Conservation (phyloP, 345 rosid species). For the Rhodamnia argentea region DNA sequence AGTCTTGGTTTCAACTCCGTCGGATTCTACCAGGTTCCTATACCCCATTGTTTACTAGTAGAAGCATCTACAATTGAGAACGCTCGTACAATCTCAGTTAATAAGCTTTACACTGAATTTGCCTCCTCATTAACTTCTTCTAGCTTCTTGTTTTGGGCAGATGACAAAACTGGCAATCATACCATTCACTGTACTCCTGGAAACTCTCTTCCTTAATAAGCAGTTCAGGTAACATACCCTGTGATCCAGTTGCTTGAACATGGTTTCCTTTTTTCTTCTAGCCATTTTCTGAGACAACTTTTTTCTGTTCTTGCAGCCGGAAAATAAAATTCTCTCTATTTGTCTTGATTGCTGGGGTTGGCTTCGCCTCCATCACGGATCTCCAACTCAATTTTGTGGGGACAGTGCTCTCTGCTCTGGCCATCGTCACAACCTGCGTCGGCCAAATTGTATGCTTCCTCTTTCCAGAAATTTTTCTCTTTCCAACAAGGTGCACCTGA, state of each 20-base stretch:
- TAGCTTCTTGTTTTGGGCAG: slow-evolving; percentile 19
- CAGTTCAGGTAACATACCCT: slow-evolving; percentile 59
- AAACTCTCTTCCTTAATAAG: slow-evolving; percentile 84
- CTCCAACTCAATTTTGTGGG: slow-evolving; percentile 88
- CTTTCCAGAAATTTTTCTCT: neutral
- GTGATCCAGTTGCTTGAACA: neutral
- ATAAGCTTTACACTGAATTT: neutral
- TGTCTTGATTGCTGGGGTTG: slow-evolving; percentile 73
- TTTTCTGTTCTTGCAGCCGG: slow-evolving; percentile 41
- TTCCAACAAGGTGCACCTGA: neutral
- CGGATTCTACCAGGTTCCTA: slow-evolving; percentile 83
- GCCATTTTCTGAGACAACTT: neutral
- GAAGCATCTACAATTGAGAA: neutral
- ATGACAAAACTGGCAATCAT: slow-evolving; percentile 99
- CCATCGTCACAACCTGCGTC: slow-evolving; percentile 86
- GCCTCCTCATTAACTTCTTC: neutral
- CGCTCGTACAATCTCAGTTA: neutral
- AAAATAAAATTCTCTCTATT: slow-evolving; percentile 64
- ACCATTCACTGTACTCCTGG: slow-evolving; percentile 91
- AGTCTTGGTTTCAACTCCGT: slow-evolving; percentile 98
- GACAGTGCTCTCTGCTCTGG: slow-evolving; percentile 67
- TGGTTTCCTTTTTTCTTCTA: neutral
- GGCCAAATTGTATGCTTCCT: slow-evolving; percentile 87
- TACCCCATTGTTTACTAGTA: neutral
- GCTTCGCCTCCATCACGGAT: slow-evolving; percentile 91